Percentiles rank a stretch among this genome's conserved stretches.
phyloP scores from a whole-genome alignment of 2,329 filamentous ascomycete species.

The Cytospora schulzeri region DNA sequence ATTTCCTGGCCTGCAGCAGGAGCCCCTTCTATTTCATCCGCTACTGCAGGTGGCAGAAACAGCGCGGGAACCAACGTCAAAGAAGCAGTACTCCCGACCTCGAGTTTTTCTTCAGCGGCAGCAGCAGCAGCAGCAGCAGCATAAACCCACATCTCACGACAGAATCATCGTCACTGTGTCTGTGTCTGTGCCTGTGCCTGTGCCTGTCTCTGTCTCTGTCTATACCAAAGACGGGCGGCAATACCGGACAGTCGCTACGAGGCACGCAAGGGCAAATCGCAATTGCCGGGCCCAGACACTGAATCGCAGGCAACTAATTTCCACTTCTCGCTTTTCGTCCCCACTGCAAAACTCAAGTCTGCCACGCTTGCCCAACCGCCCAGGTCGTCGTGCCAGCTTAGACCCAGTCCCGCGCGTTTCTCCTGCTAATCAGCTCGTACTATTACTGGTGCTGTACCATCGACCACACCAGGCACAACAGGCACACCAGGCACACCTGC shows the following conservation, averaged over 20 bases:
- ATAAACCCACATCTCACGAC: neutral
- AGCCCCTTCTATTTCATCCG: neutral
- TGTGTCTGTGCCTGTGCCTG: too few species aligned
- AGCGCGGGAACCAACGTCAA: neutral
- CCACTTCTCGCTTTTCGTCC: slow-evolving; percentile 13
- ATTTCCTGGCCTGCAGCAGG: neutral
- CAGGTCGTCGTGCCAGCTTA: neutral
- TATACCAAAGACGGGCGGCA: slow-evolving; percentile 1
- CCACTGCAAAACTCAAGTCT: slow-evolving; percentile 21
- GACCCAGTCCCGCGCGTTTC: neutral
- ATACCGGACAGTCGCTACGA: slow-evolving; percentile 2
- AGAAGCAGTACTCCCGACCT: neutral
- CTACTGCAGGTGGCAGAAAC: neutral
- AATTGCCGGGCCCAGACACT: slow-evolving; percentile 11
- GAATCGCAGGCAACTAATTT: slow-evolving; percentile 21
- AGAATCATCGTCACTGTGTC: neutral
- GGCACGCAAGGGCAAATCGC: slow-evolving; percentile 3
- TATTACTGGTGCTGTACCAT: slow-evolving; percentile 5
- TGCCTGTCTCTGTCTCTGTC: too few species aligned
- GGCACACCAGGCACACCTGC: neutral
- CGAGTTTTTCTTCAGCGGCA: neutral
- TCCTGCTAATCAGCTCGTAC: slow-evolving; percentile 1
- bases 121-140: neutral
- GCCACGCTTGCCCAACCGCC: slow-evolving; percentile 3
- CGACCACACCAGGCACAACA: neutral